Base-by-base conservation (phyloP, 306 rosid genomes). In the Quercus parvula region DNA sequence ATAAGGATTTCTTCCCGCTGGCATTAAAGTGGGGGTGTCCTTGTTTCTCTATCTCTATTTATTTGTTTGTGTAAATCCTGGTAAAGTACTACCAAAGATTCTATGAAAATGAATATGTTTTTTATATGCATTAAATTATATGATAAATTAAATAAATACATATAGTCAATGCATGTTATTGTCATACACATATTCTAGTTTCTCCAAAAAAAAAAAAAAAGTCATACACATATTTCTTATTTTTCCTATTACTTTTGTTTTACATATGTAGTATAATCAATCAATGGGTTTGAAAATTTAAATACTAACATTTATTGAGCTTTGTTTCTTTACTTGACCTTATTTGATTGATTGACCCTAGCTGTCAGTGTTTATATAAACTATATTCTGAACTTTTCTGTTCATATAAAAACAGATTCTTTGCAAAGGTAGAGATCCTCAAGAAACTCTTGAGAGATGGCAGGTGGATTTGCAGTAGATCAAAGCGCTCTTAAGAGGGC, bases 381-480 rank as follows among this genome's bases (percentile, higher is more conserved):
- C 46, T 1, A 59, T 2, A 22, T 10, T 22, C 67, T 31, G 41
- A 24, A 28, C 44, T 66, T 20, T 46, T 56, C 25, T 5, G 20
- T 24, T 3, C 5, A 18, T 20, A 10, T 38, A 31, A 64, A 56
- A 49, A 61, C 52, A 75, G 44, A 64, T 20, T 59, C 14, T 59
- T 25, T 49, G 62, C 74, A 49, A 56, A 68, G 12, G 27, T 51
- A n/a, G 46, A 76, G 17, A 28, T 14, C 5, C n/a, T 28, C 15
- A 64, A 35, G 58, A 35, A 61, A n/a, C 12, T 10, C 9, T 17
- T 70, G 58, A 75, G 38, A 35, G 44, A 86, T 92, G 97, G 98
- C 94, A 8, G 98, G 92, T 0, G 97, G 98, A 27, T 92, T 78
- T 33, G 83, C 88, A 78, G 56, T 28, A 2, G 81, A 56, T 49